Evolutionary conservation across 1,284 basidiomycete genomes (phyloP).

Genomic region (Tilletia walkeri): DNA sequence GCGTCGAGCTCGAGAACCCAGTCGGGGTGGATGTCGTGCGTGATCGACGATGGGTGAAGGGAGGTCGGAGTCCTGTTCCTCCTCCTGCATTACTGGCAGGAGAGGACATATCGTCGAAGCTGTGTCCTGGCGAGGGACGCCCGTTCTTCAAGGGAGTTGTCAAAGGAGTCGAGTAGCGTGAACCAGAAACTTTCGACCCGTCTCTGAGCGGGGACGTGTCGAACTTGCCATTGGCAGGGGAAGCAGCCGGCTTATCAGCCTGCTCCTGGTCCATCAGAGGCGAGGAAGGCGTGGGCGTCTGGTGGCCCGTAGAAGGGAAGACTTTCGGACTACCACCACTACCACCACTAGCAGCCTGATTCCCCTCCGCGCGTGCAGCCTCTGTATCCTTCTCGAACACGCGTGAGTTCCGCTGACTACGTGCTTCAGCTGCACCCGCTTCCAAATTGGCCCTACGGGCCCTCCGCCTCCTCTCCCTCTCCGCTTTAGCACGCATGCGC

Average conservation of each 20-base stretch:
- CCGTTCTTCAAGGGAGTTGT: background rate
- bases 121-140: background rate
- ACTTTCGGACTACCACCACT: background rate
- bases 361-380: background rate
- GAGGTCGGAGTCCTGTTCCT: background rate
- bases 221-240: too few species aligned
- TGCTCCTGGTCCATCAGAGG: background rate
- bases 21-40: constrained; percentile 8
- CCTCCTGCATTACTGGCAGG: background rate
- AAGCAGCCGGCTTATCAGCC: too few species aligned
- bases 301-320: background rate
- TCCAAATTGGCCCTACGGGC: constrained; percentile 9
- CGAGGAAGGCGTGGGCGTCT: constrained; percentile 4
- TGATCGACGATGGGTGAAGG: constrained; percentile 13
- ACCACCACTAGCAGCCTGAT: background rate
- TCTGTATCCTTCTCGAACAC: constrained; percentile 4
- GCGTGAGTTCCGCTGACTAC: constrained; percentile 11
- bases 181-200: too few species aligned
- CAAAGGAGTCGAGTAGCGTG: background rate
- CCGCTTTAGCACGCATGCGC: background rate
- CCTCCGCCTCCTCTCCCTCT: constrained; percentile 3
- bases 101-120: background rate
- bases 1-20: background rate
- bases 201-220: too few species aligned
- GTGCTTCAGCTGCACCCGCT: background rate